Evolutionary conservation across 176 grass and related monocot species (phyloP).

Genomic region (Oryza punctata): DNA sequence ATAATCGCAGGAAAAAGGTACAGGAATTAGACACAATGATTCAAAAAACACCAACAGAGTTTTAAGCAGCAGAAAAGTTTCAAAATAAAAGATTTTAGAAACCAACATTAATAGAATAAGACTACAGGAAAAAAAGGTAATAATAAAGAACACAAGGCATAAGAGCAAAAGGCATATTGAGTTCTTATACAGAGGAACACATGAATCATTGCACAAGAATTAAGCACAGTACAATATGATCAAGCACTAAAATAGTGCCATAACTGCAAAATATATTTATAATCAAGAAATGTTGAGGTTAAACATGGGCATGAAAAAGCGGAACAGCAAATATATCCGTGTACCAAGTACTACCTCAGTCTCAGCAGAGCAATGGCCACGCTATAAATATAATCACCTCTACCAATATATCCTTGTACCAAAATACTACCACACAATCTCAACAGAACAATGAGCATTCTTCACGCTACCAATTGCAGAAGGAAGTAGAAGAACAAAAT

Average conservation of each 20-base stretch:
- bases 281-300: background rate
- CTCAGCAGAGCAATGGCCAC: no score
- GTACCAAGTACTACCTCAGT: no score
- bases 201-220: background rate
- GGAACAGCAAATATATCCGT: background rate
- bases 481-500: background rate
- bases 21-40: background rate
- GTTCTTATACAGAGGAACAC: background rate
- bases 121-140: background rate
- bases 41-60: background rate
- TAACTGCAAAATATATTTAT: background rate
- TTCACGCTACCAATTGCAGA: background rate
- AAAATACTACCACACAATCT: no score
- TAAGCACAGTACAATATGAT: background rate
- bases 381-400: background rate
- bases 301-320: background rate
- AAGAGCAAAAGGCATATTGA: background rate
- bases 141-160: background rate
- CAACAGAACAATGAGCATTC: no score
- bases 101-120: background rate
- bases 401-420: no score
- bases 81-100: background rate
- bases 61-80: background rate
- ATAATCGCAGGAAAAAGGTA: background rate
- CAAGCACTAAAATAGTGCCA: background rate